Conservation (phyloP, 2,329 filamentous ascomycete genomes). For the Daldinia sp. region DNA sequence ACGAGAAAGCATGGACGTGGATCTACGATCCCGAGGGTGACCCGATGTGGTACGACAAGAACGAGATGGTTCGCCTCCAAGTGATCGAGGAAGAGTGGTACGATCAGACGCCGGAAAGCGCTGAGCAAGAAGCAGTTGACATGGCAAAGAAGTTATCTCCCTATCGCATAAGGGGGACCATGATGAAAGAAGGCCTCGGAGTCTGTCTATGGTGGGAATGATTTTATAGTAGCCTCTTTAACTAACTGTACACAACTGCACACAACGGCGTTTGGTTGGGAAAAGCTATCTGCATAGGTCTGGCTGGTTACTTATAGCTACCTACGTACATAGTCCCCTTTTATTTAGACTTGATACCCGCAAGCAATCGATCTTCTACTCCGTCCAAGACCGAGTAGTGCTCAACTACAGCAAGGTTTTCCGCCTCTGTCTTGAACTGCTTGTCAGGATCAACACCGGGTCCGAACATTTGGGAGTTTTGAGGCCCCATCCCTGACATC, state of each 20-base stretch:
- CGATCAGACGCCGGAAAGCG: constrained; percentile 79
- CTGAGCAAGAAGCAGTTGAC: constrained; percentile 64
- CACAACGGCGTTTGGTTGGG: constrained; percentile 27
- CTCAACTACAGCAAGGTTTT: constrained; percentile 94
- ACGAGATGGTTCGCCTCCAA: constrained; percentile 87
- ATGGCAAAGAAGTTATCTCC: constrained; percentile 69
- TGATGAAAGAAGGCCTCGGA: constrained; percentile 69
- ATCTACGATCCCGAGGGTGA: constrained; percentile 68
- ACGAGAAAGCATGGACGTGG: constrained; percentile 87
- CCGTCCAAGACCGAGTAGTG: constrained; percentile 91
- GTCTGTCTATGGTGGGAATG: constrained; percentile 71
- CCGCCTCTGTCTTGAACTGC: constrained; percentile 88
- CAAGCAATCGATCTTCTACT: constrained; percentile 84
- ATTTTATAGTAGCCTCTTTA: constrained; percentile 11
- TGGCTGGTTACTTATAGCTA: constrained; percentile 25
- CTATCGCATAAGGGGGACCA: constrained; percentile 73
- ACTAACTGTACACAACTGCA: constrained; percentile 27
- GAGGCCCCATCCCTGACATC: constrained; percentile 78
- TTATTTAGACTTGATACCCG: constrained; percentile 55
- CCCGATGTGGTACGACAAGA: constrained; percentile 85
- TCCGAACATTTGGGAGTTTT: constrained; percentile 79
- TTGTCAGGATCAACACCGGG: constrained; percentile 96
- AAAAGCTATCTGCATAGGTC: constrained; percentile 12
- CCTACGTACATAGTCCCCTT: constrained; percentile 17
- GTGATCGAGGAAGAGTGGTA: constrained; percentile 91